Base-by-base conservation (phyloP, 495 filamentous ascomycete genomes). In the Aspergillus affinis region DNA sequence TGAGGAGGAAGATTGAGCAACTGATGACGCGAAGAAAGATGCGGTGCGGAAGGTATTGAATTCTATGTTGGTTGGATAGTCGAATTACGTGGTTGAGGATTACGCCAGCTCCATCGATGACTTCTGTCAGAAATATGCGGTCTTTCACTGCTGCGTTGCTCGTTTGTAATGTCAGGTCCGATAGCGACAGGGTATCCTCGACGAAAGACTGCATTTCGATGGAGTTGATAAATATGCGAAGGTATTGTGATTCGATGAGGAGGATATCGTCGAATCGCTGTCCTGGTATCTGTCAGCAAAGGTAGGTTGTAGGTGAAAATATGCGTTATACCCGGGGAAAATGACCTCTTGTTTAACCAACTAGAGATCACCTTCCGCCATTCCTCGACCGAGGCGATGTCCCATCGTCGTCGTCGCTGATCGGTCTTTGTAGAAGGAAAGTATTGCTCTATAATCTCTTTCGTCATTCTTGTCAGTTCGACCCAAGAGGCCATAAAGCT, bases 1-100 rank as follows among this genome's bases (percentile, higher is more conserved):
- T 79, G 50, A 79, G 66, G 1, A 77, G 61, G 48, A 73, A 79
- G 54, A 79, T 73, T 0, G 72, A 74, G 4, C 71, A 68, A 13
- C 69, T 73, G 10, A 72, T 75, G n/a, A 73, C 73, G 23, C 75
- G 69, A 3, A 74, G 68, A 48, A 77, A 70, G 21, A 73, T 63
- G 2, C 76, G 67, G 52, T 77, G 69, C 0, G 75, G 76, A 6
- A 68, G 67, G 61, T 69, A 79, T n/a, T 63, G 63, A 12, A 76
- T 30, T 10, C 2, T 20, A 4, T 19, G 18, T 1, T 10, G 47
- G 13, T 32, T 57, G 30, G 59, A 51, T 9, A 65, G 45, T 13
- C 18, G 18, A 26, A 61, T 58, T 26, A 70, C 64, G 44, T 64
- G 68, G 46, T 66, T 46, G 2, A 77, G 64, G 29, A 72, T 75